Conservation (phyloP, 345 rosid genomes). For the Lepidium didymum region DNA sequence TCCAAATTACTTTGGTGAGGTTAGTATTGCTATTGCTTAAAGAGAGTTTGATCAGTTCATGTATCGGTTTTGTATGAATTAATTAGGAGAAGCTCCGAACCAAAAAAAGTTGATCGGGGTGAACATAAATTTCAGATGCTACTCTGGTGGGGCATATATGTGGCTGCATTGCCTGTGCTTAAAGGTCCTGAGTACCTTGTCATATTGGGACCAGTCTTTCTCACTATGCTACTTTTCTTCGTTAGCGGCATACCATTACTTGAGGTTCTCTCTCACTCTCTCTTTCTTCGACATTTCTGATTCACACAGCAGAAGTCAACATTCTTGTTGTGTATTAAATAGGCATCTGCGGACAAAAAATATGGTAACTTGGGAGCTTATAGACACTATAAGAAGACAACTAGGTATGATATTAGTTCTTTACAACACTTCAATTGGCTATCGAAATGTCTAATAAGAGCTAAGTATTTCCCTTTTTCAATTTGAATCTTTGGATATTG, state of each 20-base stretch:
- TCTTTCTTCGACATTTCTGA: background rate
- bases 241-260: slow-evolving; percentile 89
- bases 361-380: slow-evolving; percentile 58
- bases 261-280: slow-evolving; percentile 51
- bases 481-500: slow-evolving; percentile 9
- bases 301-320: background rate
- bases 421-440: background rate
- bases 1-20: slow-evolving; percentile 97
- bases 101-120: background rate
- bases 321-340: slow-evolving; percentile 12
- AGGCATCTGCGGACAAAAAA: slow-evolving; percentile 86
- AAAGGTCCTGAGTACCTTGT: slow-evolving; percentile 82
- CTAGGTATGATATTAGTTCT: slow-evolving; percentile 41
- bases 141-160: slow-evolving; percentile 91
- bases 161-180: slow-evolving; percentile 67
- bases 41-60: background rate
- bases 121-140: slow-evolving; percentile 42
- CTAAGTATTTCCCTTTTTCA: background rate
- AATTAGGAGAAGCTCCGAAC: background rate
- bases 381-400: slow-evolving; percentile 60
- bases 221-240: slow-evolving; percentile 75
- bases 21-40: slow-evolving; percentile 25
- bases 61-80: background rate
- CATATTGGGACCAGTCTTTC: slow-evolving; percentile 72
- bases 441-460: background rate